Evolutionary conservation across 1,139 yeast species (phyloP).

Genomic region (Taphrina communis): DNA sequence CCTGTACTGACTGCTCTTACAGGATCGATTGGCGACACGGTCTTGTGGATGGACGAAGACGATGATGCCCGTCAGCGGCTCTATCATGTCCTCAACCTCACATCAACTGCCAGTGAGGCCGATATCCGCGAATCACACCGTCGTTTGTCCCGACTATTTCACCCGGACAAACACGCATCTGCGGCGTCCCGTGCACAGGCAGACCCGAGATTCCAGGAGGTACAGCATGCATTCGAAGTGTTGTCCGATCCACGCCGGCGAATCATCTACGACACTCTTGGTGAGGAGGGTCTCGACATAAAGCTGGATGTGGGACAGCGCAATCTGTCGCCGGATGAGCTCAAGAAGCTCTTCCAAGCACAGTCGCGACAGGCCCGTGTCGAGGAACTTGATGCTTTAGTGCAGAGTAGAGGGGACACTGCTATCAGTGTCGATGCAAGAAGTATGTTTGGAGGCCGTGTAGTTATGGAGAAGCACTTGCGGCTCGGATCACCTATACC

Average conservation of each 20-base stretch:
- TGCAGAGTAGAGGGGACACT: slow-evolving; percentile 35
- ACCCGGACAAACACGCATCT: slow-evolving; percentile 43
- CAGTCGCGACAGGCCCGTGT: slow-evolving; percentile 35
- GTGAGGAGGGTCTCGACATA: slow-evolving; percentile 51
- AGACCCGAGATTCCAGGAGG: slow-evolving; percentile 35
- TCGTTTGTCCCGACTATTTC: slow-evolving; percentile 40
- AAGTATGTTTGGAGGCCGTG: slow-evolving; percentile 32
- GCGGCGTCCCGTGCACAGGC: slow-evolving; percentile 15
- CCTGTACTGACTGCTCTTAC: no score
- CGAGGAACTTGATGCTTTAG: slow-evolving; percentile 39
- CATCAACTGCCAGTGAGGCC: slow-evolving; percentile 32
- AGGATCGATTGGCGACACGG: background rate
- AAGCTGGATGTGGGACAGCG: slow-evolving; percentile 47
- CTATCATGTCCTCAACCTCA: slow-evolving; percentile 22
- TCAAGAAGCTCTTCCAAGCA: slow-evolving; percentile 17
- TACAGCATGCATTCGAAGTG: slow-evolving; percentile 64
- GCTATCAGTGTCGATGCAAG: slow-evolving; percentile 30
- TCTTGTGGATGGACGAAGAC: slow-evolving; percentile 6
- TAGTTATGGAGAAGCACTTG: slow-evolving; percentile 30
- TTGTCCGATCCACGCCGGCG: slow-evolving; percentile 67
- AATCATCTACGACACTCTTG: slow-evolving; percentile 64
- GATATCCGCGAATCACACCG: slow-evolving; percentile 41
- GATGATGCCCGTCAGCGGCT: slow-evolving; percentile 18
- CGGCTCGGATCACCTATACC: slow-evolving; percentile 26
- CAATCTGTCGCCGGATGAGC: slow-evolving; percentile 39